Percentiles rank a stretch among this genome's conserved stretches.
These are phyloP conservation scores for Suhomyces bolitotheri DNA, from an alignment of 1,139 yeast genomes.

Conservation along the genomic window DNA sequence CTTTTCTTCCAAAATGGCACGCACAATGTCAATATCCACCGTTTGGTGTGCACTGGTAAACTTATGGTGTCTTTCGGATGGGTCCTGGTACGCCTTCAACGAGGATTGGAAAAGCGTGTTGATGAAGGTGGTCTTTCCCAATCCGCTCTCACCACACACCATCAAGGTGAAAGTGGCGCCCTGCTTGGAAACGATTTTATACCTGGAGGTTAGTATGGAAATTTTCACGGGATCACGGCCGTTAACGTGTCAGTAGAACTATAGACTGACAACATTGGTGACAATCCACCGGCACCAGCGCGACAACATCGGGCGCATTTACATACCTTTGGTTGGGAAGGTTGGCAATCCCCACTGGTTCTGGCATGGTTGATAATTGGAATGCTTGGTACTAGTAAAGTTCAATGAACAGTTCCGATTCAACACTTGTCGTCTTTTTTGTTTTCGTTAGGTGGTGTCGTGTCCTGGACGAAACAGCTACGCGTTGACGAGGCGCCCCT, in stretches of 20 bases:
- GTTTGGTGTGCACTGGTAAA: slow-evolving; percentile 73
- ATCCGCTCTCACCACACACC: slow-evolving; percentile 96
- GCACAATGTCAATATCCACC: slow-evolving; percentile 84
- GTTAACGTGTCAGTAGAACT: too few relatives aligned
- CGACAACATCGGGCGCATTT: too few relatives aligned
- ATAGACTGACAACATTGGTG: too few relatives aligned
- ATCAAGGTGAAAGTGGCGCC: slow-evolving; percentile 90
- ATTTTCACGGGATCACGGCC: too few relatives aligned
- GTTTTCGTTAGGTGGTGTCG: slow-evolving; percentile 11
- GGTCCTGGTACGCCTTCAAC: slow-evolving; percentile 64
- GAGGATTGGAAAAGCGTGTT: slow-evolving; percentile 85
- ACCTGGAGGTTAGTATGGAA: slow-evolving; percentile 43
- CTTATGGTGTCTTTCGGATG: slow-evolving; percentile 64
- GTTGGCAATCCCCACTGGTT: slow-evolving; percentile 80
- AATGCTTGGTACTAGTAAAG: slow-evolving; percentile 1
- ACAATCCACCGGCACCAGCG: too few relatives aligned
- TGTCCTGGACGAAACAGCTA: slow-evolving; percentile 10
- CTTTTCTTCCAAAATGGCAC: slow-evolving; percentile 92
- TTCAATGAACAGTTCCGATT: slow-evolving; percentile 6
- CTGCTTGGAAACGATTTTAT: slow-evolving; percentile 82
- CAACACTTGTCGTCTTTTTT: slow-evolving; percentile 12
- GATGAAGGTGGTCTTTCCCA: slow-evolving; percentile 91
- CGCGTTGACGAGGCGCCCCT: slow-evolving; percentile 10
- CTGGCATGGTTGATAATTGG: slow-evolving; percentile 26
- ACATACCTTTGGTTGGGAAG: slow-evolving; percentile 89